Percentiles rank a stretch among this genome's conserved stretches.
phyloP scores from a whole-genome alignment of 208 protist genomes.

The Leishmania aethiopica region DNA sequence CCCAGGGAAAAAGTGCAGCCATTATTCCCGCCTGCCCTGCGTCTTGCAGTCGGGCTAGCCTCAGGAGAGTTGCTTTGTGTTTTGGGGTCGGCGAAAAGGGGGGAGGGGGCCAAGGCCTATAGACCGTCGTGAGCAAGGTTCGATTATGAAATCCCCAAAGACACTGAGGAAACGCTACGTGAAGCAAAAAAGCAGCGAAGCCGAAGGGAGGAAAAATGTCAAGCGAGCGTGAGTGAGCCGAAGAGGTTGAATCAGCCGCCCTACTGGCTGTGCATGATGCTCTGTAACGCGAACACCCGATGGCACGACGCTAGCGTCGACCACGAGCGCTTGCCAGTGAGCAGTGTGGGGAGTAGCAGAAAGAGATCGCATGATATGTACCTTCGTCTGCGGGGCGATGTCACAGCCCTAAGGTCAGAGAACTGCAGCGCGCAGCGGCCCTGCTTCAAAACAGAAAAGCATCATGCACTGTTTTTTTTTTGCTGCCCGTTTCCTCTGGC shows the following conservation, averaged over 20 bases:
- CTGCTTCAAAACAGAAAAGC: conserved; percentile 1
- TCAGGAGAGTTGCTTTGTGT: background rate
- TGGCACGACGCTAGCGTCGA: background rate
- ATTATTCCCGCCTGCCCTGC: conserved; percentile 30
- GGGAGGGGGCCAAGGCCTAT: background rate
- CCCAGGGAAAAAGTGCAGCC: conserved; percentile 86
- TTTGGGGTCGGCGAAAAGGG: background rate
- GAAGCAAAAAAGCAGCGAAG: background rate
- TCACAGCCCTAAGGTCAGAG: background rate
- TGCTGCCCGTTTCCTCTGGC: background rate
- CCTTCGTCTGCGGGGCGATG: background rate
- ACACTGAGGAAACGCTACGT: background rate
- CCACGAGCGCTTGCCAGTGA: background rate
- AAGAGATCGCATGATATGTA: background rate
- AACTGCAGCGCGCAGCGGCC: background rate
- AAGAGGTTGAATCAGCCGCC: background rate
- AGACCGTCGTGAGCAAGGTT: background rate
- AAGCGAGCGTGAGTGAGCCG: background rate
- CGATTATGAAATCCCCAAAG: background rate
- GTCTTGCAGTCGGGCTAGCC: background rate
- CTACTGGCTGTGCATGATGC: background rate
- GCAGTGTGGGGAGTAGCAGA: background rate
- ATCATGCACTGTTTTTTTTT: background rate
- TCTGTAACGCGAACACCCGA: background rate
- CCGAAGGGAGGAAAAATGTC: background rate